Percentiles rank a stretch among this genome's conserved stretches.
These are phyloP conservation scores for Alnus glutinosa DNA, from an alignment of 306 rosid genomes.

Conservation along the genomic window DNA sequence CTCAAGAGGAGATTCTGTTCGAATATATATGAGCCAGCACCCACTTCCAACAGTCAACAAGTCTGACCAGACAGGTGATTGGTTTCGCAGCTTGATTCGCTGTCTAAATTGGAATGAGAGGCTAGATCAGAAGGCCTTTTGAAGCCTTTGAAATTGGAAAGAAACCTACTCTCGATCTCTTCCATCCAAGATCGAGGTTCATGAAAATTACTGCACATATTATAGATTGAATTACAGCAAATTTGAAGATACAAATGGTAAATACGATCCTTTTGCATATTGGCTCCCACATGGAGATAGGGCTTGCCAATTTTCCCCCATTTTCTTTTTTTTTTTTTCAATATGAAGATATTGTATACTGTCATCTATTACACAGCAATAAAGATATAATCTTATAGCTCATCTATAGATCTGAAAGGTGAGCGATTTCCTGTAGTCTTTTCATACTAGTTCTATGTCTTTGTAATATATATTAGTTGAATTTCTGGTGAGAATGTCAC, in stretches of 20 bases:
- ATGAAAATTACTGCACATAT: constrained; percentile 51
- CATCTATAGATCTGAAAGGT: constrained; percentile 16
- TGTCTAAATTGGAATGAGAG: constrained; percentile 99
- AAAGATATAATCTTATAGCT: constrained; percentile 20
- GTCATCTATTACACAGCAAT: constrained; percentile 28
- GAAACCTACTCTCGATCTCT: neutral
- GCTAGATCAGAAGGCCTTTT: constrained; percentile 93
- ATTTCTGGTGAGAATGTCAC: constrained; percentile 3
- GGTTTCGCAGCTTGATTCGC: constrained; percentile 98
- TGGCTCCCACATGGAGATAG: constrained; percentile 30
- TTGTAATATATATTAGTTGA: constrained; percentile 3
- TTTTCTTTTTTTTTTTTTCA: neutral
- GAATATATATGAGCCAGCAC: constrained; percentile 85
- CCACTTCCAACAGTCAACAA: constrained; percentile 98
- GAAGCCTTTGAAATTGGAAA: constrained; percentile 32
- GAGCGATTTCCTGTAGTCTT: constrained; percentile 4
- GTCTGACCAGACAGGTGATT: constrained; percentile 96
- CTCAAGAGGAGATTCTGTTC: constrained; percentile 90
- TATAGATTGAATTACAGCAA: constrained; percentile 31
- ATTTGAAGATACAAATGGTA: constrained; percentile 25
- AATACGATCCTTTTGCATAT: constrained; percentile 26
- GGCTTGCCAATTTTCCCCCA: neutral
- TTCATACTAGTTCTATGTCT: neutral
- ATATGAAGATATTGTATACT: constrained; percentile 31
- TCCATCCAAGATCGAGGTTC: constrained; percentile 15